These are phyloP conservation scores for Xerocomellus dryophilus DNA, from an alignment of 768 basidiomycete species.

Conservation along the genomic window DNA sequence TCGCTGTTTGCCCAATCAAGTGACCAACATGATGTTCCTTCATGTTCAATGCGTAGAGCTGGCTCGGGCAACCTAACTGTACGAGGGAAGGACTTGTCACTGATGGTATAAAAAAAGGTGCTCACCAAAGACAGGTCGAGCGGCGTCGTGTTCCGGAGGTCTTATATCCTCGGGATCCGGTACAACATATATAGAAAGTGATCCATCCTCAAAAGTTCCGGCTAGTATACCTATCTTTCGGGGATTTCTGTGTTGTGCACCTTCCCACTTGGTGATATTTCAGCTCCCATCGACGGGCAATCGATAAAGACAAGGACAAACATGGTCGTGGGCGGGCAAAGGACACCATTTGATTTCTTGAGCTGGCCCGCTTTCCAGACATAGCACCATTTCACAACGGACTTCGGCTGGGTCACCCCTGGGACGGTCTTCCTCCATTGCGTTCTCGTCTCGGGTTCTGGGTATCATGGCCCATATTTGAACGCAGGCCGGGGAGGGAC, in stretches of 20 bases:
- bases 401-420: slow-evolving; percentile 34
- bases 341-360: slow-evolving; percentile 93
- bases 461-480: slow-evolving; percentile 78
- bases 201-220: slow-evolving; percentile 86
- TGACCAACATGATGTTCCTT: slow-evolving; percentile 72
- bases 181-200: slow-evolving; percentile 71
- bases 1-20: slow-evolving; percentile 92
- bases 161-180: slow-evolving; percentile 68
- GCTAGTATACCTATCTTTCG: slow-evolving; percentile 81
- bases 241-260: slow-evolving; percentile 17
- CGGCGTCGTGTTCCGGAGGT: slow-evolving; percentile 24
- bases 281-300: background rate
- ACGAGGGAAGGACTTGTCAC: background rate
- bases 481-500: slow-evolving; percentile 64
- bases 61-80: slow-evolving; percentile 63
- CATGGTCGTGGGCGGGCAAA: slow-evolving; percentile 69
- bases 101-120: background rate
- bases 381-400: slow-evolving; percentile 82
- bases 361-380: slow-evolving; percentile 76
- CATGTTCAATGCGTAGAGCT: slow-evolving; percentile 66
- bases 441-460: slow-evolving; percentile 2
- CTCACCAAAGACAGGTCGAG: slow-evolving; percentile 50
- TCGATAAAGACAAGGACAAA: slow-evolving; percentile 24
- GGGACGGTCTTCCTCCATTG: slow-evolving; percentile 26
- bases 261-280: slow-evolving; percentile 18